Percentiles rank a stretch among this genome's conserved stretches.
These are phyloP conservation scores for Pluteus cervinus DNA, from an alignment of 768 basidiomycete genomes.

Conservation along the genomic window DNA sequence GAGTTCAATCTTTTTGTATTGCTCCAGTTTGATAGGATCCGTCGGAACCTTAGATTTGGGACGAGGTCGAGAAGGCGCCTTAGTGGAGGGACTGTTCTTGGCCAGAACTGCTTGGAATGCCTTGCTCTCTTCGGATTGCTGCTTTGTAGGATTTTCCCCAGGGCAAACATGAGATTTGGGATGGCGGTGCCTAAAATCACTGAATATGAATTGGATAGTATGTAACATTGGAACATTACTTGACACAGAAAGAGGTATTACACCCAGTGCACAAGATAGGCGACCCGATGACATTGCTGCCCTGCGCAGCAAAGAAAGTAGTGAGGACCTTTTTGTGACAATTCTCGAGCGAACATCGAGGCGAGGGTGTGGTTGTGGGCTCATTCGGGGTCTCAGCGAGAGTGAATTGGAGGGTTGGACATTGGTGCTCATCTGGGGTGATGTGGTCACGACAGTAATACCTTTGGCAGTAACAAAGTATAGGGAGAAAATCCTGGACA, in stretches of 20 bases:
- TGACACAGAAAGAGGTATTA: conserved; percentile 53
- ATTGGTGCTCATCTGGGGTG: conserved; percentile 53
- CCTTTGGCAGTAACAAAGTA: conserved; percentile 53
- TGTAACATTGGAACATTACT: conserved; percentile 31
- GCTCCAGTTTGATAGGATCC: conserved; percentile 48
- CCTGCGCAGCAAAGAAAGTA: conserved; percentile 24
- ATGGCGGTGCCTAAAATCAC: conserved; percentile 54
- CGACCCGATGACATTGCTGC: background rate
- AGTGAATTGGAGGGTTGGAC: conserved; percentile 21
- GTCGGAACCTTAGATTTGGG: conserved; percentile 28
- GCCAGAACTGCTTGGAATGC: conserved; percentile 48
- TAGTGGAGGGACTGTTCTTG: conserved; percentile 39
- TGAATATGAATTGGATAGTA: conserved; percentile 8
- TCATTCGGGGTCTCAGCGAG: conserved; percentile 1
- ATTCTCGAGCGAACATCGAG: conserved; percentile 41
- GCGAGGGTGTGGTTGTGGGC: too few species aligned
- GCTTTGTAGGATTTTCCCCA: conserved; percentile 11
- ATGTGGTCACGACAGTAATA: conserved; percentile 65
- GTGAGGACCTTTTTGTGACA: conserved; percentile 56
- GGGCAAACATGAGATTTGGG: conserved; percentile 55
- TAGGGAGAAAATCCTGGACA: conserved; percentile 71
- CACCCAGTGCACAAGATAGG: conserved; percentile 41
- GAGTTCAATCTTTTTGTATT: conserved; percentile 50
- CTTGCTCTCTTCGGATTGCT: conserved; percentile 28
- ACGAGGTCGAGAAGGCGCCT: conserved; percentile 13